Base-by-base conservation (phyloP, 2,329 filamentous ascomycete species). In the Aspergillus novofumigatus region DNA sequence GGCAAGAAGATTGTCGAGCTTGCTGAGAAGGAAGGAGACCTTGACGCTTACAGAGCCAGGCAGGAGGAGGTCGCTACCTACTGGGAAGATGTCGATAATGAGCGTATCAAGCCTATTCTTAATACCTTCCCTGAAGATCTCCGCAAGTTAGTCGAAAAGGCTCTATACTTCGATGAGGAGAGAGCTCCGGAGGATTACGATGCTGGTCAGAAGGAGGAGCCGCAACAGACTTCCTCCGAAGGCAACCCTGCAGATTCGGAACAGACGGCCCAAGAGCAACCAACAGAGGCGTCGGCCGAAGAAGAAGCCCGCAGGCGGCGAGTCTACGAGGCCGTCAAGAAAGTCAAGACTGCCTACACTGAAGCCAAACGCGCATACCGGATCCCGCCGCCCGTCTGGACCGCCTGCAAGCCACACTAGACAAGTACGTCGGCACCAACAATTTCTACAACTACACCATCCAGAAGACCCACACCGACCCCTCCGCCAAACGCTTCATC, bases 391-490 rank as follows among this genome's bases (percentile, higher is more conserved):
- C 79, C 21, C 91, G 94, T 8, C 81, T 94, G 50, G 77, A 83
- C 28, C 86, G 88, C 59, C 84, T 99, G 1, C 91, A 96, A 72
- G 82, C 85, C 35, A 86, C 87, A 0, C 82, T 99, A 9, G 76
- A 85, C 66, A 80, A 83, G 62, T 99, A 94, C 75, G 76, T 88
- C 9, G 94, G 94, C 61, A 97, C 92, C 3, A 83, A 83, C 67
- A 96, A 96, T 78, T 99, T 88, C 80, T 92, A 97, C 83, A 99
- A 99, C 81, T 99, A 95, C 80, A 99, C 94, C 2, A 86, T 99
- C 56, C 89, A 94, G 65, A 99, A 97, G 77, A 80, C 84, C 0
- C 86, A 83, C 77, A 83, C 78, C 41, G 94, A 99, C 70, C 84
- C 92, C 0, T 95, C 91, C 0, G 86, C 92, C 11, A 94, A 93